Evolutionary conservation across 2,329 filamentous ascomycete species (phyloP).

Genomic region (Aureobasidium musti): DNA sequence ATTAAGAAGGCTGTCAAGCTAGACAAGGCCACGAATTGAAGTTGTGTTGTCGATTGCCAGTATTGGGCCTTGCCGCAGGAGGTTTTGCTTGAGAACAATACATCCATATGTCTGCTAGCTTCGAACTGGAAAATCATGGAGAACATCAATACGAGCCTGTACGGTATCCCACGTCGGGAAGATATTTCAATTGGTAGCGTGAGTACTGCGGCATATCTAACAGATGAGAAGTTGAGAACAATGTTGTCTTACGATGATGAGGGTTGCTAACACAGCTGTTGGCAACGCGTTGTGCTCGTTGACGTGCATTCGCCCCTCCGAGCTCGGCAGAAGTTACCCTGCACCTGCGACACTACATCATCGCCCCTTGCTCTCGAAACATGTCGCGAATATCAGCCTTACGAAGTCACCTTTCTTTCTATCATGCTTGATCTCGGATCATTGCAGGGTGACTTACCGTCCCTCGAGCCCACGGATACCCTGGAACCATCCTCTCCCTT

Average conservation of each 20-base stretch:
- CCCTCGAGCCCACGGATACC: background rate
- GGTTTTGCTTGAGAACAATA: background rate
- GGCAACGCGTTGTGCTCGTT: too few relatives aligned
- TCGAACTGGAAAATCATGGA: background rate
- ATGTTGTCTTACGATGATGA: too few relatives aligned
- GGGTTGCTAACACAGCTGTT: too few relatives aligned
- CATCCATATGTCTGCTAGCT: background rate
- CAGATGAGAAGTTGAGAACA: too few relatives aligned
- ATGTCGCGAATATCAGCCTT: background rate
- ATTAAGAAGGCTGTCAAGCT: conserved; percentile 34
- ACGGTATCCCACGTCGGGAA: background rate
- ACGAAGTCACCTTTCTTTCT: background rate
- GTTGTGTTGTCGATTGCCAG: background rate
- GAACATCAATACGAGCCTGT: background rate
- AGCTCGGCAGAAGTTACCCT: conserved; percentile 1
- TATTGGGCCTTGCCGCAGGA: background rate
- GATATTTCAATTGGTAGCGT: background rate
- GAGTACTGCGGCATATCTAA: background rate
- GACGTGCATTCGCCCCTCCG: background rate
- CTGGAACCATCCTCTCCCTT: background rate
- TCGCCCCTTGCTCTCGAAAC: conserved; percentile 13
- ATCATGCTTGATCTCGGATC: conserved; percentile 19
- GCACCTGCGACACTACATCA: background rate
- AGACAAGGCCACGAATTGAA: background rate
- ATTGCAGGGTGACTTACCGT: background rate